Conservation (phyloP, 1,284 basidiomycete species). For the Entoloma clypeatum region DNA sequence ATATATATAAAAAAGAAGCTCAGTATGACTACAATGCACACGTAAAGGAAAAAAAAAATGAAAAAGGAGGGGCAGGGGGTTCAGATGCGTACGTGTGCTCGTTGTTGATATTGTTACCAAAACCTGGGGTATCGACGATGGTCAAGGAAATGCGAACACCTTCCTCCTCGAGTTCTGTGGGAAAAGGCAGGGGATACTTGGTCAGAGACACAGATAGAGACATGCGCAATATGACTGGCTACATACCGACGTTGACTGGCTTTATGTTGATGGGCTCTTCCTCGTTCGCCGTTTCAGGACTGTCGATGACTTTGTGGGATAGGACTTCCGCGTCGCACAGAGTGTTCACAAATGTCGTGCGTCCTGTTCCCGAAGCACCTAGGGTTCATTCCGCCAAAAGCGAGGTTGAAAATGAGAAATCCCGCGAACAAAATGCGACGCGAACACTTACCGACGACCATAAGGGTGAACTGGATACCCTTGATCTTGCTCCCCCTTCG, state of each 20-base stretch:
- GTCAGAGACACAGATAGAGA: too few relatives aligned
- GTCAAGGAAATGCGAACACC: constrained; percentile 94
- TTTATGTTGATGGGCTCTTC: constrained; percentile 91
- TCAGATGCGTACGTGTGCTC: constrained; percentile 85
- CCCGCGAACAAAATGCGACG: background rate
- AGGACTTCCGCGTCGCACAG: constrained; percentile 87
- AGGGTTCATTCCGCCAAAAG: constrained; percentile 3
- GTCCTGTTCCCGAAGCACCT: constrained; percentile 92
- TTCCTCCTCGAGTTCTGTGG: constrained; percentile 91
- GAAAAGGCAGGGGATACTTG: background rate
- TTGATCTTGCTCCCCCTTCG: constrained; percentile 89
- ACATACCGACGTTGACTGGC: constrained; percentile 84
- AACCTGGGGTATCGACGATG: constrained; percentile 96
- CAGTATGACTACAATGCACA: constrained; percentile 11
- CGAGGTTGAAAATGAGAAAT: background rate
- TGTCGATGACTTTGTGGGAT: constrained; percentile 73
- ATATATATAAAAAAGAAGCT: constrained; percentile 12
- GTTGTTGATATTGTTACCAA: constrained; percentile 97
- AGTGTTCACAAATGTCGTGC: constrained; percentile 96
- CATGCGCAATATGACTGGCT: background rate
- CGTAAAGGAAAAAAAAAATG: constrained; percentile 12
- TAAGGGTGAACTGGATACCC: constrained; percentile 90
- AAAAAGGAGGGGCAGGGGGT: background rate
- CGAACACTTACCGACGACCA: constrained; percentile 78
- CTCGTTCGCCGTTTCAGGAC: constrained; percentile 78